Evolutionary conservation across 768 basidiomycete genomes (phyloP), one percentile per base, ranked within the genome.

Genomic region (Hemileccinum rubropunctum): DNA sequence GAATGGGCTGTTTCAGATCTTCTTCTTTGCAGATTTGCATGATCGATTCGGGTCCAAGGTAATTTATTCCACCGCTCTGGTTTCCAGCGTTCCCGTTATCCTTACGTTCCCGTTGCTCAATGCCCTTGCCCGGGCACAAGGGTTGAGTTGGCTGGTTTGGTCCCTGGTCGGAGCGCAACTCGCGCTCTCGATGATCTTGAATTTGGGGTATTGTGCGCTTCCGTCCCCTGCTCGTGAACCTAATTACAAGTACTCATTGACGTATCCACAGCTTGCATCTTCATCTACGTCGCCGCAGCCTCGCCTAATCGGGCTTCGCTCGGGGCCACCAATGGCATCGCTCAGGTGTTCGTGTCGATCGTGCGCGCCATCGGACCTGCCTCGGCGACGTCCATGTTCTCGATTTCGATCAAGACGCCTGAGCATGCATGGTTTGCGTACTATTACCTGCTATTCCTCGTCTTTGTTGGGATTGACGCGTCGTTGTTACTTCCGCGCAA

Each of bases 261-360:
- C n/a, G 9, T 14, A 1, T 23, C n/a, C 36, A 14, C 45, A 87
- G 86, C 86, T 18, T 80, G 84, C 39, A 67, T 87, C 26, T 87
- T 86, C 66, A 85, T 89, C 43, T 85, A 80, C 54, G 82, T 90
- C 50, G 73, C 78, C 11, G 80, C 79, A 4, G 74, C 86, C 14
- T 72, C 87, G 0, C 86, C 88, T 6, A 85, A 85, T 46, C 75
- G 76, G 28, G 78, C 80, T 9, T 80, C 83, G 11, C 73, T 88
- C 8, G 87, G 87, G 10, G 79, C 84, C 5, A 85, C 83, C n/a
- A 88, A 88, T 55, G 87, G 87, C 1, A 65, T 82, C 4, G 71
- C 75, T 15, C 78, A 81, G 62, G 67, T 78, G 41, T 36, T 65
- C 7, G 63, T 61, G 57, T 73, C 73, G 36, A 58, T 73, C 51